These are phyloP conservation scores for Penicillium digitatum DNA, from an alignment of 2,329 filamentous ascomycete species.

Conservation along the genomic window DNA sequence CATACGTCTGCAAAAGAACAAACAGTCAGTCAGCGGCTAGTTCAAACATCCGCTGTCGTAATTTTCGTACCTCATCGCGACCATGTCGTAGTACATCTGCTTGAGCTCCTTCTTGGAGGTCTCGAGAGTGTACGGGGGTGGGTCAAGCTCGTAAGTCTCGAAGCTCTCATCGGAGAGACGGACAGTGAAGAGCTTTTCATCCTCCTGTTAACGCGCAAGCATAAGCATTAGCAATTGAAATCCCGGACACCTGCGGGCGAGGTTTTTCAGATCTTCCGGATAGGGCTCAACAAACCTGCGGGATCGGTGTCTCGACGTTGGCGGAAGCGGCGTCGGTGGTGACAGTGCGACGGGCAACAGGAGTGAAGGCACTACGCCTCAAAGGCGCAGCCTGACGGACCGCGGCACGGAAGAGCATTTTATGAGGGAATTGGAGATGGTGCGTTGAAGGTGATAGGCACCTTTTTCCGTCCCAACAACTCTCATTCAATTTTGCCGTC, in stretches of 20 bases:
- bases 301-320: slow-evolving; percentile 72
- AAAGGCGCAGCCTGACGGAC: slow-evolving; percentile 59
- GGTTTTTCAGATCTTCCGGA: slow-evolving; percentile 21
- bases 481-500: slow-evolving; percentile 30
- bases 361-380: slow-evolving; percentile 46
- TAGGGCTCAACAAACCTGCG: slow-evolving; percentile 55
- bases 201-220: slow-evolving; percentile 58
- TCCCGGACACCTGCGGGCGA: slow-evolving; percentile 38
- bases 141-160: slow-evolving; percentile 98
- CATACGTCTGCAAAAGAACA: slow-evolving; percentile 70
- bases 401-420: slow-evolving; percentile 70
- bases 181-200: slow-evolving; percentile 89
- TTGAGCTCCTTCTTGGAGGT: slow-evolving; percentile 97
- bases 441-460: slow-evolving; percentile 14
- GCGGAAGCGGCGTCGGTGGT: slow-evolving; percentile 93
- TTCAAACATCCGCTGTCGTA: not conserved
- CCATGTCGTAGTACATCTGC: slow-evolving; percentile 99
- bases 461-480: slow-evolving; percentile 11
- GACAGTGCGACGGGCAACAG: slow-evolving; percentile 65
- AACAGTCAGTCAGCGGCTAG: slow-evolving; percentile 4
- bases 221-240: slow-evolving; percentile 21
- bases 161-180: slow-evolving; percentile 97
- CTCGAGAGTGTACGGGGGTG: slow-evolving; percentile 84
- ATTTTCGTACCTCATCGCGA: slow-evolving; percentile 71
- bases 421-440: slow-evolving; percentile 33